Evolutionary conservation across 345 rosid species (phyloP).

Genomic region (Theobroma cacao): DNA sequence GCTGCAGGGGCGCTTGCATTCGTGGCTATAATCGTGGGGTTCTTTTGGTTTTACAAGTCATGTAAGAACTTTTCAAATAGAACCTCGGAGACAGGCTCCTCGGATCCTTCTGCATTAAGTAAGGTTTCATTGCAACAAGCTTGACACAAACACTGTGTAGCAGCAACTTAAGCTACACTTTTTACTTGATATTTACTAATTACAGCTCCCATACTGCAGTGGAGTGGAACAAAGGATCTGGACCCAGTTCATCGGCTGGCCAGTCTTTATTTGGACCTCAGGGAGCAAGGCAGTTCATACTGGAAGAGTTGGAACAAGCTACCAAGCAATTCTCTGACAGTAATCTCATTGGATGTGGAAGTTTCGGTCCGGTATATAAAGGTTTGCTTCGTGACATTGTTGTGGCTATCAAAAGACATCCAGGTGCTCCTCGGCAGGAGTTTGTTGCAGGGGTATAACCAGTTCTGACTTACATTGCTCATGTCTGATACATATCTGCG

Average conservation of each 20-base stretch:
- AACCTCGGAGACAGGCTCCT: constrained; percentile 57
- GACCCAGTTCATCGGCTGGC: constrained; percentile 30
- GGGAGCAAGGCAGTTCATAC: constrained; percentile 38
- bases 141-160: background rate
- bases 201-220: constrained; percentile 20
- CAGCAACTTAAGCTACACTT: background rate
- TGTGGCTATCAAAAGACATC: constrained; percentile 54
- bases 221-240: constrained; percentile 43
- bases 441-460: constrained; percentile 50
- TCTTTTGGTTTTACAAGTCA: constrained; percentile 45
- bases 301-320: constrained; percentile 59
- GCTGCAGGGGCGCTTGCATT: constrained; percentile 41
- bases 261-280: constrained; percentile 26
- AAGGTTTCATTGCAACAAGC: constrained; percentile 11
- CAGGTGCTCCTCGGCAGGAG: constrained; percentile 34
- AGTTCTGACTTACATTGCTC: background rate
- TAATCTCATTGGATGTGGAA: constrained; percentile 54
- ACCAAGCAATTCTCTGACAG: constrained; percentile 47
- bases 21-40: constrained; percentile 24
- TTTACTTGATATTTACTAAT: background rate
- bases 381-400: constrained; percentile 47
- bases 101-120: constrained; percentile 57
- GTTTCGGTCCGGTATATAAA: constrained; percentile 49
- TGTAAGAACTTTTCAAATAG: constrained; percentile 25
- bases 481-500: background rate